phyloP scores from a whole-genome alignment of 1,139 yeast species.

The Saccharomyces pastorianus region DNA sequence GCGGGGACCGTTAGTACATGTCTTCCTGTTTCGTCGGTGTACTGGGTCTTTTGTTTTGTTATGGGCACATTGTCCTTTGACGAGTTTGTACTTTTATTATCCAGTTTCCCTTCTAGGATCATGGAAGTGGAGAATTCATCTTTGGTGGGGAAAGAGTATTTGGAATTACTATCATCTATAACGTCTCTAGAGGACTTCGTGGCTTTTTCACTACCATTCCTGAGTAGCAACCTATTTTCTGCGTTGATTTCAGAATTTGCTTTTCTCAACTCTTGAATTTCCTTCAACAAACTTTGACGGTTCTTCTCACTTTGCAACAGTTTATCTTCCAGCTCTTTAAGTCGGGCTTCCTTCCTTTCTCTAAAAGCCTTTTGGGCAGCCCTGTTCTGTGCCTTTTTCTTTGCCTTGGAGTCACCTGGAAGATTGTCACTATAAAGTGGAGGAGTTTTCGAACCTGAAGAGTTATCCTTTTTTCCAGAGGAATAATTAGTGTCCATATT shows the following conservation, averaged over 20 bases:
- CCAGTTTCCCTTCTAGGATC: conserved; percentile 4
- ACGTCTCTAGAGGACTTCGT: background rate
- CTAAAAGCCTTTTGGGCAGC: conserved; percentile 53
- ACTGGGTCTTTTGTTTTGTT: background rate
- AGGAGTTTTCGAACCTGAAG: background rate
- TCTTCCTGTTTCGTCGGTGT: background rate
- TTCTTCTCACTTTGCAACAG: conserved; percentile 54
- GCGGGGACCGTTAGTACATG: conserved; percentile 2
- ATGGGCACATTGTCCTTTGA: background rate
- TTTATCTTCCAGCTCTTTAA: conserved; percentile 59
- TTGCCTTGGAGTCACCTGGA: conserved; percentile 23
- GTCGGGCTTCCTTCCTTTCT: conserved; percentile 55
- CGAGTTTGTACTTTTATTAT: background rate
- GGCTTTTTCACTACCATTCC: conserved; percentile 14
- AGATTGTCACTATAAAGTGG: background rate
- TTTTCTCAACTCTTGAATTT: conserved; percentile 44
- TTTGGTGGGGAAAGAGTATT: conserved; percentile 25
- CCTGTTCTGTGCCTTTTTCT: conserved; percentile 74
- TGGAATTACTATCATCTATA: background rate
- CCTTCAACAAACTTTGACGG: conserved; percentile 42
- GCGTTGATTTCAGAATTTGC: conserved; percentile 37
- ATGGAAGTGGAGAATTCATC: conserved; percentile 16
- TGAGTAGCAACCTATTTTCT: conserved; percentile 43
- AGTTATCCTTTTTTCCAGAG: background rate
- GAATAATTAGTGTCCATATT: background rate